phyloP scores from a whole-genome alignment of 257 asterid genomes.

The Eucommia ulmoides region DNA sequence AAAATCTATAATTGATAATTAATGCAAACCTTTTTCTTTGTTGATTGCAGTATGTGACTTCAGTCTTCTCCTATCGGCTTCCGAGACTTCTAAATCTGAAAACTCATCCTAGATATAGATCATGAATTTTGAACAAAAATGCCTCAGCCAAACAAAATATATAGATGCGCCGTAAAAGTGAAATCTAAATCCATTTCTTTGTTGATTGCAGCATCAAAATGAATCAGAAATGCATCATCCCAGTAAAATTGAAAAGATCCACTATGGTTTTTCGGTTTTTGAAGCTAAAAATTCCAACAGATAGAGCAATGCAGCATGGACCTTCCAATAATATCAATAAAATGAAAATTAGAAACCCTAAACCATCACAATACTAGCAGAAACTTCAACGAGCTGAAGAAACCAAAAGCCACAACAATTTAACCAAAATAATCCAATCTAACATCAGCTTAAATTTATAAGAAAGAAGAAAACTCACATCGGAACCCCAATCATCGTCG shows the following conservation, averaged over 20 bases:
- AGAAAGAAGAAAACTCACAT: neutral
- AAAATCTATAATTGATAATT: neutral
- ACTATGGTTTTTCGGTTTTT: too few relatives aligned
- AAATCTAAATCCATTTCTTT: too few relatives aligned
- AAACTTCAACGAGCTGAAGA: neutral
- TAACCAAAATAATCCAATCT: too few relatives aligned
- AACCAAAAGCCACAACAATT: too few relatives aligned
- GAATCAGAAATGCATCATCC: too few relatives aligned
- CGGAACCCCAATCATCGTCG: neutral
- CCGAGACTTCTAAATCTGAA: slow-evolving; percentile 33
- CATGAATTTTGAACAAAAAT: slow-evolving; percentile 7
- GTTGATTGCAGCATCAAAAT: too few relatives aligned
- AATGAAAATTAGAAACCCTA: neutral
- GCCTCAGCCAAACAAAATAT: too few relatives aligned
- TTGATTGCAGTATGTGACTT: slow-evolving; percentile 29
- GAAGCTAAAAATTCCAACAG: too few relatives aligned
- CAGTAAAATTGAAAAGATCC: too few relatives aligned
- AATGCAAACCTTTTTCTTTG: slow-evolving; percentile 30
- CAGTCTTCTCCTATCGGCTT: slow-evolving; percentile 35
- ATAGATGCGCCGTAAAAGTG: too few relatives aligned
- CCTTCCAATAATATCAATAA: neutral
- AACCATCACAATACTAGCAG: neutral
- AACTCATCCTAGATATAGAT: slow-evolving; percentile 40
- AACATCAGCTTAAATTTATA: too few relatives aligned
- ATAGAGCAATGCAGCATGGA: neutral